Evolutionary conservation across 139 green algal genomes (phyloP).

Genomic region (Chlamydomonas applanata): DNA sequence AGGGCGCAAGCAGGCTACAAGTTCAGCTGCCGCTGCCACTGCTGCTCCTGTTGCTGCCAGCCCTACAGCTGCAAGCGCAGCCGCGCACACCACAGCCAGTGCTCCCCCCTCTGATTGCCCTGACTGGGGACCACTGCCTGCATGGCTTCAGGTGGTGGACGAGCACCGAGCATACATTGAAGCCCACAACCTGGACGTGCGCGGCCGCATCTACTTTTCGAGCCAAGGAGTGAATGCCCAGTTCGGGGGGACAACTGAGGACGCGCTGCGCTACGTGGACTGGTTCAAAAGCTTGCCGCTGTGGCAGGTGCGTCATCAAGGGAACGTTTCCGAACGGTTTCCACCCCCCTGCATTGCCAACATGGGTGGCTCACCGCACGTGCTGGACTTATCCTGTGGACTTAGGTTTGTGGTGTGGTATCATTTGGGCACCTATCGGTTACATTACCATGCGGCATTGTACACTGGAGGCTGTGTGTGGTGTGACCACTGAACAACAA

Average conservation of each 20-base stretch:
- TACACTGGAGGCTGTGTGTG: no score
- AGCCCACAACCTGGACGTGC: conserved; percentile 36
- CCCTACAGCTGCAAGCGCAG: background rate
- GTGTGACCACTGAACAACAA: no score
- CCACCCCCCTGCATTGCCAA: no score
- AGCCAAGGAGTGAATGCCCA: conserved; percentile 96
- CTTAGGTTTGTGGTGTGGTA: no score
- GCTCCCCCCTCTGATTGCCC: background rate
- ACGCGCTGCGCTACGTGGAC: conserved; percentile 69
- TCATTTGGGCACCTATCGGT: no score
- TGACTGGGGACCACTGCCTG: no score
- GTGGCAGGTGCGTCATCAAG: conserved; percentile 53
- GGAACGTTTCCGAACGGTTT: no score
- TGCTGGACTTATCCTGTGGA: background rate
- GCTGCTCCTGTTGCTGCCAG: background rate
- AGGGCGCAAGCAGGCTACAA: background rate
- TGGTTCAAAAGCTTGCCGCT: conserved; percentile 67
- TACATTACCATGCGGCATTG: no score
- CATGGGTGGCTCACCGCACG: background rate
- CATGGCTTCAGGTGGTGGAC: conserved; percentile 36
- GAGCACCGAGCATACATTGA: conserved; percentile 40
- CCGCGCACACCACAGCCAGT: background rate
- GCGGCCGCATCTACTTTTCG: conserved; percentile 94
- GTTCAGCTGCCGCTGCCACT: no score
- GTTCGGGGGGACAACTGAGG: conserved; percentile 60